Conservation (phyloP, 768 basidiomycete genomes). For the Lactarius evosmus region DNA sequence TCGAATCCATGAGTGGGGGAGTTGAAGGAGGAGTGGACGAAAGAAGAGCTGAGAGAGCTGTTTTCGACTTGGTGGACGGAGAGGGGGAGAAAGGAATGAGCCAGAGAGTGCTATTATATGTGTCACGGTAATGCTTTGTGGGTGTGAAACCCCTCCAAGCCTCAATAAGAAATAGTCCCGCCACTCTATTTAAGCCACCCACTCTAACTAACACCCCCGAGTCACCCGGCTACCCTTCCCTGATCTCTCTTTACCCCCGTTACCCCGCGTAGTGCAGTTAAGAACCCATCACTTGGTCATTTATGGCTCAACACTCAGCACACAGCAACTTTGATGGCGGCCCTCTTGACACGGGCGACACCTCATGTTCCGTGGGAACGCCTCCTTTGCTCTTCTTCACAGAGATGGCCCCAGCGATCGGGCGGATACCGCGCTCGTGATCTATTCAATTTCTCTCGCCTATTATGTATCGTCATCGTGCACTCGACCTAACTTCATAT, state of each 20-base stretch:
- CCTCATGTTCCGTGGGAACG: background rate
- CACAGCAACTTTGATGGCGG: too few relatives aligned
- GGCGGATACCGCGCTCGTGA: background rate
- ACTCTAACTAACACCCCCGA: background rate
- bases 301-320: too few relatives aligned
- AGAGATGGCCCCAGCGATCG: background rate
- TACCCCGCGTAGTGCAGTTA: too few relatives aligned
- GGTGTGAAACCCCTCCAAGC: constrained; percentile 1
- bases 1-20: constrained; percentile 10
- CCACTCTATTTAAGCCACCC: background rate
- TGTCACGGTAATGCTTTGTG: background rate
- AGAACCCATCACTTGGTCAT: too few relatives aligned
- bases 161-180: background rate
- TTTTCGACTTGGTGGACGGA: constrained; percentile 21
- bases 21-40: background rate
- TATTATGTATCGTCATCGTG: too few relatives aligned
- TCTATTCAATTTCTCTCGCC: background rate
- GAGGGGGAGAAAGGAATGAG: constrained; percentile 9
- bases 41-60: constrained; percentile 4
- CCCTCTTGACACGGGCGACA: too few relatives aligned
- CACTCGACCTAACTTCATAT: too few relatives aligned
- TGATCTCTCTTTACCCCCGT: background rate
- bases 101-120: constrained; percentile 14
- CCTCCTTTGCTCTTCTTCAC: too few relatives aligned
- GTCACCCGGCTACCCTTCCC: background rate